phyloP scores from a whole-genome alignment of 75 land plant species.

The Sequoia sempervirens region DNA sequence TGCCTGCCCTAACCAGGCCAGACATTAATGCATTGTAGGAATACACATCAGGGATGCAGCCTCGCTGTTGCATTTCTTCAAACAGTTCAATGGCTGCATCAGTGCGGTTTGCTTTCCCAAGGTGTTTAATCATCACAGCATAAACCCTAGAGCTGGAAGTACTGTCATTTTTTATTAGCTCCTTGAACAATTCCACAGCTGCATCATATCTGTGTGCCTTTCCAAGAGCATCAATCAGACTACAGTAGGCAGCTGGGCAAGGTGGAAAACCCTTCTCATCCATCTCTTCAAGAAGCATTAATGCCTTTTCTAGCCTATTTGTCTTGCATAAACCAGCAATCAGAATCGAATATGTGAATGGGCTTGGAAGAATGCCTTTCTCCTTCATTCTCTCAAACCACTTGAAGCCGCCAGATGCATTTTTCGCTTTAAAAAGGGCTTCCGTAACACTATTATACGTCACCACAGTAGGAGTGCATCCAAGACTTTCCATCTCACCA shows the following conservation, averaged over 20 bases:
- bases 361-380: conserved; percentile 52
- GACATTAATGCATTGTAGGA: conserved; percentile 76
- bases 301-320: conserved; percentile 64
- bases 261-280: conserved; percentile 76
- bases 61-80: conserved; percentile 59
- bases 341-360: conserved; percentile 72
- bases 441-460: conserved; percentile 65
- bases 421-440: conserved; percentile 44
- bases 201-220: conserved; percentile 60
- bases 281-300: conserved; percentile 76
- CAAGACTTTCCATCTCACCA: conserved; percentile 49
- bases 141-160: conserved; percentile 55
- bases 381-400: conserved; percentile 69
- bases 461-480: conserved; percentile 56
- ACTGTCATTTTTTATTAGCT: conserved; percentile 68
- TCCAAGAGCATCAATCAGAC: conserved; percentile 63
- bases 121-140: conserved; percentile 69
- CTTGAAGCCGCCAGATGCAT: conserved; percentile 33
- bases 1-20: conserved; percentile 57
- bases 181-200: conserved; percentile 66
- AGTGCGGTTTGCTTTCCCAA: conserved; percentile 56
- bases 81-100: conserved; percentile 57
- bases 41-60: conserved; percentile 60
- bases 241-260: conserved; percentile 74
- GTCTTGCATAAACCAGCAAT: conserved; percentile 78